Conservation (phyloP, 2,329 filamentous ascomycete genomes). For the Xylaria arbuscula region DNA sequence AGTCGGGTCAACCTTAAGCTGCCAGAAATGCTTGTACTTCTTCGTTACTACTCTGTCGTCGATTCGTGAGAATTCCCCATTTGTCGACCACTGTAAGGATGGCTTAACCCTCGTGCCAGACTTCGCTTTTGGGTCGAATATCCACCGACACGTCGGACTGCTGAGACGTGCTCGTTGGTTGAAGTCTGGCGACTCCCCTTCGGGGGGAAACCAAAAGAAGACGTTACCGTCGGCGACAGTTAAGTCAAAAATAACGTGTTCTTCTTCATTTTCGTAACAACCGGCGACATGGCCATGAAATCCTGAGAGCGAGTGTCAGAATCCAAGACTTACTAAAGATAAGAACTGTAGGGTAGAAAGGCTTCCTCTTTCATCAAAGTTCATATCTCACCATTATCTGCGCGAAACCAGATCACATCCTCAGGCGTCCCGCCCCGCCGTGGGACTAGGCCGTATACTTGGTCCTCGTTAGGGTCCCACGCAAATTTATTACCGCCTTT, state of each 20-base stretch:
- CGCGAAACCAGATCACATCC: conserved; percentile 64
- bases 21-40: conserved; percentile 60
- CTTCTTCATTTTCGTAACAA: conserved; percentile 60
- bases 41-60: conserved; percentile 60
- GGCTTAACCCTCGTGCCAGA: conserved; percentile 54
- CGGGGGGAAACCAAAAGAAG: conserved; percentile 59
- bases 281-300: conserved; percentile 62
- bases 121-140: conserved; percentile 53
- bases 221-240: conserved; percentile 58
- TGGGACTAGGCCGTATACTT: conserved; percentile 66
- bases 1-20: conserved; percentile 53
- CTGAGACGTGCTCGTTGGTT: conserved; percentile 51
- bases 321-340: not conserved
- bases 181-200: conserved; percentile 45
- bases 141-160: conserved; percentile 56
- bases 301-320: conserved; percentile 41
- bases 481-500: conserved; percentile 62
- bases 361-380: not conserved
- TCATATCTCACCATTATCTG: conserved; percentile 59
- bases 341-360: not conserved
- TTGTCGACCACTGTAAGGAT: conserved; percentile 53
- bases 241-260: conserved; percentile 58
- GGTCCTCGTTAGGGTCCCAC: conserved; percentile 65
- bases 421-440: conserved; percentile 61
- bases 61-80: conserved; percentile 62